Conservation (phyloP, 208 protist species). For the Acanthamoeba sp. region DNA sequence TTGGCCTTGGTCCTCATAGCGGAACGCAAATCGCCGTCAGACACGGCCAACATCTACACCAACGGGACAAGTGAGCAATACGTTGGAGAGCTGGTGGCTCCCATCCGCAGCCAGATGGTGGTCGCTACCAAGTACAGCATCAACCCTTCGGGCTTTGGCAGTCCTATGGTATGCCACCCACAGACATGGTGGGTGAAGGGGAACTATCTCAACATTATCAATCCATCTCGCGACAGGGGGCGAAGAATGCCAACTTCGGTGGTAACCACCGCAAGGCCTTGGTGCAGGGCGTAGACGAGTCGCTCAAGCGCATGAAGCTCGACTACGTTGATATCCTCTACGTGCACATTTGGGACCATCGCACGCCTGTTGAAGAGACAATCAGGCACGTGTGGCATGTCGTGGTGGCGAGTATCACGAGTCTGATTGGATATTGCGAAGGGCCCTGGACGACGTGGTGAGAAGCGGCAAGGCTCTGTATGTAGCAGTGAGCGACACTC, state of each 20-base stretch:
- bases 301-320: conserved; percentile 9
- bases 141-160: background rate
- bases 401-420: background rate
- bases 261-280: background rate
- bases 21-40: too few relatives aligned
- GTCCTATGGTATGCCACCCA: background rate
- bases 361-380: background rate
- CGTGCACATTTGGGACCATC: background rate
- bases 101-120: conserved; percentile 9
- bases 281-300: background rate
- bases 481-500: conserved; percentile 48
- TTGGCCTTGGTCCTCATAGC: background rate
- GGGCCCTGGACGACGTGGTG: conserved; percentile 59
- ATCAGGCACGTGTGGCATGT: background rate
- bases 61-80: background rate
- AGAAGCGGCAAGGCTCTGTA: conserved; percentile 42
- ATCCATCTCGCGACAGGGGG: background rate
- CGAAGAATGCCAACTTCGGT: background rate
- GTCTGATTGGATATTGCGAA: background rate
- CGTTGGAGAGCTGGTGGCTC: background rate
- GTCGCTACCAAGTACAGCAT: background rate
- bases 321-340: conserved; percentile 12
- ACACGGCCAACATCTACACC: conserved; percentile 23
- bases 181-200: background rate
- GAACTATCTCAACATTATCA: too few relatives aligned